Percentiles rank a stretch among this genome's conserved stretches.
phyloP scores from a whole-genome alignment of 176 grass and related monocot genomes.

The Oryza punctata region DNA sequence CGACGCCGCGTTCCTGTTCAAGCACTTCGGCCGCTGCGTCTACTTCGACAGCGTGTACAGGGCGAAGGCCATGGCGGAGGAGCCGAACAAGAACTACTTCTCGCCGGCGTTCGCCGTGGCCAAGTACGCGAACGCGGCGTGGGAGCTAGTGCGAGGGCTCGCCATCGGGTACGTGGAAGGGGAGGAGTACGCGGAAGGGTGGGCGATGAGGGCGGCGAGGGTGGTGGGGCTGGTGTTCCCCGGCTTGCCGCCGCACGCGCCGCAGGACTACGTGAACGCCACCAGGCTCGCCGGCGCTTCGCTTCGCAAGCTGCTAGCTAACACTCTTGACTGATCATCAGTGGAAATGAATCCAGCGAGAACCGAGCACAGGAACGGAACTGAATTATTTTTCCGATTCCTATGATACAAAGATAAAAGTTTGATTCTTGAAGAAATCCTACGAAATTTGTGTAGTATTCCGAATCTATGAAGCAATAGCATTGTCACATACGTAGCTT shows the following conservation, averaged over 20 bases:
- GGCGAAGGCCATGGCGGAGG: constrained; percentile 24
- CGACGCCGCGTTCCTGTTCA: constrained; percentile 58
- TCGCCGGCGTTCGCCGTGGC: constrained; percentile 48
- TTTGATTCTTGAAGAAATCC: no score
- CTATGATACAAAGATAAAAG: no score
- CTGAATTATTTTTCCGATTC: no score
- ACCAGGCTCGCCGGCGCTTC: constrained; percentile 51
- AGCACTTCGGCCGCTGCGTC: constrained; percentile 64
- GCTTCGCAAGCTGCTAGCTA: neutral
- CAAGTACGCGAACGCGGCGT: constrained; percentile 66
- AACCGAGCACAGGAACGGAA: neutral
- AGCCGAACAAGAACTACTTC: constrained; percentile 96
- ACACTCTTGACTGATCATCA: neutral
- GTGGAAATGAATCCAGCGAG: neutral
- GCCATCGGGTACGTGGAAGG: constrained; percentile 48
- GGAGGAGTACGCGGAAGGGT: constrained; percentile 62
- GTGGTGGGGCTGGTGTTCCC: constrained; percentile 54
- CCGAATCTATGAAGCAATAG: no score
- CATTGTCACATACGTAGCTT: no score
- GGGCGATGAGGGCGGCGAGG: constrained; percentile 47
- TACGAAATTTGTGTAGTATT: no score
- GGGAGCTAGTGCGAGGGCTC: constrained; percentile 62
- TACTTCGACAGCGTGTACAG: constrained; percentile 68
- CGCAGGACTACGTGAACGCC: constrained; percentile 80
- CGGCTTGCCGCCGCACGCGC: constrained; percentile 66